These are phyloP conservation scores for Syncephalastrum sp. DNA, from an alignment of 371 early-diverging fungal species.

Conservation along the genomic window DNA sequence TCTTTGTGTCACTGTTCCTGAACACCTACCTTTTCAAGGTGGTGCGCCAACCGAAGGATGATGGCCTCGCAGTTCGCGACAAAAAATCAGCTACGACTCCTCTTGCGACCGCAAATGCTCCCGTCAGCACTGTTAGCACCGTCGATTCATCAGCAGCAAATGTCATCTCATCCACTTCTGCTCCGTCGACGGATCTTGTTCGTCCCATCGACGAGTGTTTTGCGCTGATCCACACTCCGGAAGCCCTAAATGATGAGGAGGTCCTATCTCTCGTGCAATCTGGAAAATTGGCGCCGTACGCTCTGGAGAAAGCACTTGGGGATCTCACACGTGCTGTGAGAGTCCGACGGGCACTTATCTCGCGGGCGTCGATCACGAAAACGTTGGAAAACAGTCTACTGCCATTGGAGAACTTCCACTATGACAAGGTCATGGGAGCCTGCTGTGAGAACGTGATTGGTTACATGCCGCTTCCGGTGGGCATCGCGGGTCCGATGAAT, in stretches of 20 bases:
- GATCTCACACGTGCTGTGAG: constrained; percentile 81
- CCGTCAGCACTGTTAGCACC: not conserved
- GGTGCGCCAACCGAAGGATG: constrained; percentile 39
- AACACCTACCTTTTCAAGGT: constrained; percentile 62
- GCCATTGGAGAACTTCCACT: constrained; percentile 86
- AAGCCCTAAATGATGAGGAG: constrained; percentile 68
- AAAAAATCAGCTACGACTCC: constrained; percentile 4
- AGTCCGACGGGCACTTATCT: constrained; percentile 77
- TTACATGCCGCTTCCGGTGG: constrained; percentile 91
- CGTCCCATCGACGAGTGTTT: constrained; percentile 59
- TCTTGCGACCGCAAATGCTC: constrained; percentile 1
- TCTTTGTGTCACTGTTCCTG: constrained; percentile 54
- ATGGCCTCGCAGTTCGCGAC: constrained; percentile 2
- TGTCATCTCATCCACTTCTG: not conserved
- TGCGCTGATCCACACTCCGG: constrained; percentile 51
- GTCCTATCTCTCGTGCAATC: constrained; percentile 66
- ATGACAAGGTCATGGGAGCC: constrained; percentile 84
- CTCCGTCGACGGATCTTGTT: constrained; percentile 14
- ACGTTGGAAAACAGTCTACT: constrained; percentile 64
- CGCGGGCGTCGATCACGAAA: constrained; percentile 62
- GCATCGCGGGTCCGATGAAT: constrained; percentile 80
- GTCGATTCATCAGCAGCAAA: not conserved
- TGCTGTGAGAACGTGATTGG: constrained; percentile 98
- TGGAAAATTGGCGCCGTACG: constrained; percentile 80
- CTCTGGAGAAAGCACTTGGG: constrained; percentile 79